Percentiles rank a stretch among this genome's conserved stretches.
Evolutionary conservation across 495 filamentous ascomycete genomes (phyloP).

Genomic region (Parmelia sp.): DNA sequence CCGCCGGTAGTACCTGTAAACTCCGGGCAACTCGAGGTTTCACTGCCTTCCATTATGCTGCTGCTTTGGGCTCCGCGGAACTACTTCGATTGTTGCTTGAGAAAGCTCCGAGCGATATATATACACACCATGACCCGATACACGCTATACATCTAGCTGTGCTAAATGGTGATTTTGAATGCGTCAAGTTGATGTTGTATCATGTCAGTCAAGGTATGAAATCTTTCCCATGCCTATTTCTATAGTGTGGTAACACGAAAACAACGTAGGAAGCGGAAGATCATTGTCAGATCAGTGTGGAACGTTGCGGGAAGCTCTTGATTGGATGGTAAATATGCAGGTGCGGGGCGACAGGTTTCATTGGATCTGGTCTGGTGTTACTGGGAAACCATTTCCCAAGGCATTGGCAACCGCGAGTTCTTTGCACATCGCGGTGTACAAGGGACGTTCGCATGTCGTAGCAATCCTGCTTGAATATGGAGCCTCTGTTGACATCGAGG

Average conservation of each 20-base stretch:
- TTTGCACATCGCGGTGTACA: conserved; percentile 22
- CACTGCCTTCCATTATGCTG: conserved; percentile 7
- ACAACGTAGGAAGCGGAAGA: not conserved
- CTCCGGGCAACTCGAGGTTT: not conserved
- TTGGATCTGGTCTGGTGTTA: not conserved
- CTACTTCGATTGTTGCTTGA: not conserved
- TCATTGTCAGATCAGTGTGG: not conserved
- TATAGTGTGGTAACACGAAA: not conserved
- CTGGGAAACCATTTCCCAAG: not conserved
- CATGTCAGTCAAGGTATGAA: not conserved
- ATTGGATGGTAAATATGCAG: not conserved
- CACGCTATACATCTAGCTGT: conserved; percentile 12
- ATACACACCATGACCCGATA: not conserved
- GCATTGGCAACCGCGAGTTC: not conserved
- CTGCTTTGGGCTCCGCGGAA: not conserved
- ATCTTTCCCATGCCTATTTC: not conserved
- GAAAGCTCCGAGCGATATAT: not conserved
- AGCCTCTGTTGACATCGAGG: conserved; percentile 13
- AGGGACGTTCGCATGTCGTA: conserved; percentile 13
- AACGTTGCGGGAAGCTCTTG: not conserved
- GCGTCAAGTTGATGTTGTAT: conserved; percentile 4
- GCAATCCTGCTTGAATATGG: conserved; percentile 18
- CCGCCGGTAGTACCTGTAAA: not conserved
- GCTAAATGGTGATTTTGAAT: not conserved
- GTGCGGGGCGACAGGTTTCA: not conserved